These are phyloP conservation scores for Coemansia sp. DNA, from an alignment of 192 early-diverging fungal genomes.

Conservation along the genomic window DNA sequence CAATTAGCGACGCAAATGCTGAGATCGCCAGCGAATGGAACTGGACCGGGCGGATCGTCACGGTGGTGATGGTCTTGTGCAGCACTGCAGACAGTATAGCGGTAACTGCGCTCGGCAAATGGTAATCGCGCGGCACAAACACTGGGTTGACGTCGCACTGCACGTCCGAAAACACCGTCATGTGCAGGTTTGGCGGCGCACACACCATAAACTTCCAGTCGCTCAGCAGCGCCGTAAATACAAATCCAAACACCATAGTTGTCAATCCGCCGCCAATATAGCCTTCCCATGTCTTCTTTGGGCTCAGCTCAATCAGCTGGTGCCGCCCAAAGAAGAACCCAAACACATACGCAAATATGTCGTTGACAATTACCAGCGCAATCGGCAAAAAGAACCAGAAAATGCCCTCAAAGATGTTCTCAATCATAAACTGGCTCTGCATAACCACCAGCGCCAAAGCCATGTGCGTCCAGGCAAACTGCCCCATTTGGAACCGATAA, in stretches of 20 bases:
- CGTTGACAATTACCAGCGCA: conserved; percentile 89
- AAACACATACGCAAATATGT: conserved; percentile 93
- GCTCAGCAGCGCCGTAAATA: conserved; percentile 56
- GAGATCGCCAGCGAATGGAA: conserved; percentile 86
- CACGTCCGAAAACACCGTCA: conserved; percentile 50
- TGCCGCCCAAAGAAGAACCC: conserved; percentile 95
- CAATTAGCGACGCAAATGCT: conserved; percentile 90
- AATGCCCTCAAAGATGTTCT: conserved; percentile 97
- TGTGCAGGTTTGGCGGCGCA: conserved; percentile 61
- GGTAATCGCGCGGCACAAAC: conserved; percentile 57
- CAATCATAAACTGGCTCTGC: conserved; percentile 94
- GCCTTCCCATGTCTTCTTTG: conserved; percentile 98
- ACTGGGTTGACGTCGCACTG: conserved; percentile 64
- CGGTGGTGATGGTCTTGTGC: conserved; percentile 46
- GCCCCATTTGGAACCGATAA: conserved; percentile 93
- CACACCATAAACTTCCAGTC: conserved; percentile 68
- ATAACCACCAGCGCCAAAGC: conserved; percentile 86
- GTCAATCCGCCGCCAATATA: conserved; percentile 86
- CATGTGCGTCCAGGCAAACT: conserved; percentile 99
- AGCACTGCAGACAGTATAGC: conserved; percentile 23
- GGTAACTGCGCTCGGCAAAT: conserved; percentile 29
- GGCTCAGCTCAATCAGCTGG: conserved; percentile 88
- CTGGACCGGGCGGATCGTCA: conserved; percentile 80
- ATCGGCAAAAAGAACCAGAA: conserved; percentile 96
- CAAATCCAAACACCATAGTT: conserved; percentile 86